Evolutionary conservation across 73 alveolate genomes (phyloP), one percentile per base, ranked within the genome.

Genomic region (Paraurostyla sp.): DNA sequence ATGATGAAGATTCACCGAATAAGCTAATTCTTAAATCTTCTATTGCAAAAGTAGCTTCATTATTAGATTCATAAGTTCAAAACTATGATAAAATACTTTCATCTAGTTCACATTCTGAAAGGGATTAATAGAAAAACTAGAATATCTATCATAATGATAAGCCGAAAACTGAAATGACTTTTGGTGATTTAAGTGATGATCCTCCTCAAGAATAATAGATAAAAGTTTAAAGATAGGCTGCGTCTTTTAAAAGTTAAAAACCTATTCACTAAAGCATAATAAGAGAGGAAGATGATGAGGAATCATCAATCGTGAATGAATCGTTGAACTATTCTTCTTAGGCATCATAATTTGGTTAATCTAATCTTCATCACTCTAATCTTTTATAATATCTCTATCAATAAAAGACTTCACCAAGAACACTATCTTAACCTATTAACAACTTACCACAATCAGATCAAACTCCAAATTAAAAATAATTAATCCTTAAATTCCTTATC

Each of bases 21-120:
- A 6, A 52, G 13, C 36, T 35, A 52, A 52, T 52, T 52, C 56
- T 65, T 2, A 65, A 65, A 40, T 38, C 82, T 38, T 65, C 82
- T 4, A 65, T 65, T 13, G 56, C 82, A 6, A 32, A 65, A 38
- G 82, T 65, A 32, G 46, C 82, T 6, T 65, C 82, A 32, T 15
- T 65, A 38, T 36, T 65, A 36, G 82, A 65, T 22, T 65, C 82
- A 1, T 65, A 65, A 65, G 46, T 65, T 3, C 46, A 36, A 65
- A 40, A 65, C 36, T 65, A 65, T 65, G 82, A 65, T 38, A 65
- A 38, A 32, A 13, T 60, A n/a, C 22, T 25, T 6, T 16, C 22
- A 27, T 32, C 15, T 27, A 6, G 50, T 18, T 11, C 22, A 35
- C 41, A 38, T 1, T 22, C 59, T 65, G 82, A 65, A 3, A 65